Percentiles rank a stretch among this genome's conserved stretches.
Evolutionary conservation across 108 stramenopile species (phyloP).

Genomic region (Skeletonema tropicum): DNA sequence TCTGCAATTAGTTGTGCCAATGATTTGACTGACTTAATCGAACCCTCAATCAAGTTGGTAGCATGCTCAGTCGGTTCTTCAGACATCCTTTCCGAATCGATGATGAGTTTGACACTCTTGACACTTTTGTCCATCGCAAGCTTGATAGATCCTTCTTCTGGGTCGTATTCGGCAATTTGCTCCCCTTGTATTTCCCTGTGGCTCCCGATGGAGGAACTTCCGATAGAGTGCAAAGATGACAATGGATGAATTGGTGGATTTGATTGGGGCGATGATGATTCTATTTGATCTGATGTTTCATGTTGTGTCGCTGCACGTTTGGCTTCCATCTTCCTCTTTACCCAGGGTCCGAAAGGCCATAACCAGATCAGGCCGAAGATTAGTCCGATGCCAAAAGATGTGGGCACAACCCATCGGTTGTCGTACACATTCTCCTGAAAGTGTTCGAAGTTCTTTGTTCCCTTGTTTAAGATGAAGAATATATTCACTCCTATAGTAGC

Average conservation of each 20-base stretch:
- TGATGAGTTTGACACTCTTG: background rate
- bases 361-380: conserved; percentile 48
- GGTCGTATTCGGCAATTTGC: background rate
- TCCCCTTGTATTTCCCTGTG: background rate
- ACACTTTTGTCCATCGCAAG: background rate
- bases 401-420: conserved; percentile 19
- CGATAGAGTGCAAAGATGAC: background rate
- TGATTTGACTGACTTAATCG: conserved; percentile 1
- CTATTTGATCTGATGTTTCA: background rate
- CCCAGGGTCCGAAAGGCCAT: conserved; percentile 39
- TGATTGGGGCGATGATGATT: background rate
- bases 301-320: background rate
- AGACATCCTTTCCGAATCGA: conserved; percentile 2
- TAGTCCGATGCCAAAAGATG: conserved; percentile 33
- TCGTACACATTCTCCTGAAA: conserved; percentile 40
- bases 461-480: conserved; percentile 64
- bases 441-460: conserved; percentile 27
- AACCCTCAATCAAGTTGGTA: conserved; percentile 5
- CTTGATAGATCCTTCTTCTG: background rate
- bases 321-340: conserved; percentile 22
- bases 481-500: conserved; percentile 47
- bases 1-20: background rate
- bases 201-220: background rate
- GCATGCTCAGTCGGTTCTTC: background rate
- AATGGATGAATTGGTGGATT: background rate